Evolutionary conservation across 2,329 filamentous ascomycete genomes (phyloP).

Genomic region (Botryotinia convoluta): DNA sequence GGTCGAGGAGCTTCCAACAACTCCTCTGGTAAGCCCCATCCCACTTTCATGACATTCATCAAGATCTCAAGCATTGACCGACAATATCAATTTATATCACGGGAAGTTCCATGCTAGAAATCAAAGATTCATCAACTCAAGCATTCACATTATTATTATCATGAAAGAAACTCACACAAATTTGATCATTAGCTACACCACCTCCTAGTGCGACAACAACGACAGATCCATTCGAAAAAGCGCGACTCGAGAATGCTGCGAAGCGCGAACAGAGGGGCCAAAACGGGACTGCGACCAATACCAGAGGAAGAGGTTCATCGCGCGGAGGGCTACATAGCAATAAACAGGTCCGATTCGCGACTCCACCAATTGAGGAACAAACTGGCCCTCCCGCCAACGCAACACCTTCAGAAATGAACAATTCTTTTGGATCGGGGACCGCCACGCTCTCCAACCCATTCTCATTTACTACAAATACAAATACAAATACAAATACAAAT

Average conservation of each 20-base stretch:
- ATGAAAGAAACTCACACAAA: conserved; percentile 15
- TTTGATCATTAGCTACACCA: conserved; percentile 24
- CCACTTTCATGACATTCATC: conserved; percentile 22
- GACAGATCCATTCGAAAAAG: conserved; percentile 34
- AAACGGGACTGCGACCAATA: conserved; percentile 26
- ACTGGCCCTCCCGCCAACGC: not conserved
- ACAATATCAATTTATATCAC: conserved; percentile 24
- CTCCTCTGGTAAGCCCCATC: conserved; percentile 36
- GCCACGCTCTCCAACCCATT: conserved; percentile 26
- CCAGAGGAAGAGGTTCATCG: conserved; percentile 29
- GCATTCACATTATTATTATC: conserved; percentile 8
- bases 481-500: conserved; percentile 6
- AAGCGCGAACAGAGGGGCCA: conserved; percentile 34
- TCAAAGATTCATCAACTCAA: conserved; percentile 25
- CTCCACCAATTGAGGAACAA: conserved; percentile 16
- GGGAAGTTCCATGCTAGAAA: conserved; percentile 22
- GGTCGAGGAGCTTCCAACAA: conserved; percentile 37
- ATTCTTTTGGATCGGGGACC: not conserved
- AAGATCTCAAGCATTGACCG: conserved; percentile 22
- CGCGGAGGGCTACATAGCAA: conserved; percentile 25
- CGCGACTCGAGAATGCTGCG: conserved; percentile 38
- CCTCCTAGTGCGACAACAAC: conserved; percentile 21
- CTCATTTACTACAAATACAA: conserved; percentile 10
- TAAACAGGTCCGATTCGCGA: conserved; percentile 34
- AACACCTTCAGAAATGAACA: conserved; percentile 15